Conservation (phyloP, 345 rosid genomes). For the Camelina sativa region DNA sequence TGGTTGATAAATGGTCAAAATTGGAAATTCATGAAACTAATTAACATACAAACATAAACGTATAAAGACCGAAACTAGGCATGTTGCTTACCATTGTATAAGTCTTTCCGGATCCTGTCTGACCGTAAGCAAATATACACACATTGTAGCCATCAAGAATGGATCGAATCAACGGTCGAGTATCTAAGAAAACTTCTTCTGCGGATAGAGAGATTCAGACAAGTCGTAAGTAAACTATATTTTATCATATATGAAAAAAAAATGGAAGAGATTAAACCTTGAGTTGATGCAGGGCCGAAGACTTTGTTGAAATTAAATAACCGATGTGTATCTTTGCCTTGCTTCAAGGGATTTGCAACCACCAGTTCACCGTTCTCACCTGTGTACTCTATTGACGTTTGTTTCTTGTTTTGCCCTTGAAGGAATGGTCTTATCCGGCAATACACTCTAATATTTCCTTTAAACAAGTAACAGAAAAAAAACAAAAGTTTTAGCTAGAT, state of each 20-base stretch:
- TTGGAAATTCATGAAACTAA: background rate
- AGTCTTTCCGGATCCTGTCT: slow-evolving; percentile 94
- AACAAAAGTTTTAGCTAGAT: background rate
- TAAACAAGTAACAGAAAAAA: background rate
- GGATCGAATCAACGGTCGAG: slow-evolving; percentile 80
- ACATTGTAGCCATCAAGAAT: slow-evolving; percentile 91
- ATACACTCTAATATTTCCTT: slow-evolving; percentile 89
- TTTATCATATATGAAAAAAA: background rate
- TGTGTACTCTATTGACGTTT: slow-evolving; percentile 65
- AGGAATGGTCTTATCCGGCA: slow-evolving; percentile 89
- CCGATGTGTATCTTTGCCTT: slow-evolving; percentile 67
- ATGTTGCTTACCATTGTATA: slow-evolving; percentile 71
- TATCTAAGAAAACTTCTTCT: slow-evolving; percentile 87
- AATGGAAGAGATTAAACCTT: slow-evolving; percentile 53
- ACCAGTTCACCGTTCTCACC: slow-evolving; percentile 88
- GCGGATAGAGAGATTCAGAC: background rate
- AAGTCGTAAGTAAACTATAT: background rate
- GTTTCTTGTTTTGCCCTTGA: slow-evolving; percentile 66
- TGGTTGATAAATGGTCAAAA: too few relatives aligned
- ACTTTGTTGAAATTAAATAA: slow-evolving; percentile 87
- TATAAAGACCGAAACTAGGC: background rate
- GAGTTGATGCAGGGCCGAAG: slow-evolving; percentile 71
- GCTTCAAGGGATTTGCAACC: slow-evolving; percentile 71
- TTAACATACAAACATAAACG: background rate
- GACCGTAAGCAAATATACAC: slow-evolving; percentile 93